These are phyloP conservation scores for Erucastrum elatum DNA, from an alignment of 345 rosid genomes.

Conservation along the genomic window DNA sequence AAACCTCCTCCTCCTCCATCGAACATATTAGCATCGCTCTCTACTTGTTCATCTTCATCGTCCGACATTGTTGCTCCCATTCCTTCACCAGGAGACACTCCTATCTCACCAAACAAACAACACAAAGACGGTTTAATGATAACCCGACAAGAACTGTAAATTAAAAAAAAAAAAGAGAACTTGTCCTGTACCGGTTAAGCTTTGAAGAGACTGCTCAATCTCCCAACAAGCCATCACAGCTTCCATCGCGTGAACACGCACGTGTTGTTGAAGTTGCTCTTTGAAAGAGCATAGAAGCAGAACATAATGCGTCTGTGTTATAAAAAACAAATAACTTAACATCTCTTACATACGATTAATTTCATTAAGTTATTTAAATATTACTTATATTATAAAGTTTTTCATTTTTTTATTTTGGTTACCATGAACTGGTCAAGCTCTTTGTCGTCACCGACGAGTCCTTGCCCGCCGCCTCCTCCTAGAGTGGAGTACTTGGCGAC, in stretches of 20 bases:
- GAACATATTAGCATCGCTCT: conserved; percentile 76
- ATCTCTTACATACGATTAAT: background rate
- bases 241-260: conserved; percentile 99
- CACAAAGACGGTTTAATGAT: background rate
- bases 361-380: background rate
- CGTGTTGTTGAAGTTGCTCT: conserved; percentile 98
- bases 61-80: conserved; percentile 98
- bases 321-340: background rate
- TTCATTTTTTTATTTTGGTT: background rate
- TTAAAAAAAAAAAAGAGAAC: background rate
- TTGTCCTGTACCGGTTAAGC: conserved; percentile 67
- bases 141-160: background rate
- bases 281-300: conserved; percentile 88
- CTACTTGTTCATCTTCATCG: conserved; percentile 92
- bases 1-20: conserved; percentile 61
- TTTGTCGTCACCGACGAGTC: conserved; percentile 68
- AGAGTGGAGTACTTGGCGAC: conserved; percentile 81
- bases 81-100: conserved; percentile 96
- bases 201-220: conserved; percentile 92
- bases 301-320: conserved; percentile 81
- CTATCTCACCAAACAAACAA: conserved; percentile 45
- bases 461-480: conserved; percentile 52
- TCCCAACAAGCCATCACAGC: conserved; percentile 99
- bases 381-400: background rate
- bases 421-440: conserved; percentile 99